Evolutionary conservation across 1,284 basidiomycete species (phyloP), one percentile per base, ranked within the genome.

Genomic region (Crucibulum cyathiforme): DNA sequence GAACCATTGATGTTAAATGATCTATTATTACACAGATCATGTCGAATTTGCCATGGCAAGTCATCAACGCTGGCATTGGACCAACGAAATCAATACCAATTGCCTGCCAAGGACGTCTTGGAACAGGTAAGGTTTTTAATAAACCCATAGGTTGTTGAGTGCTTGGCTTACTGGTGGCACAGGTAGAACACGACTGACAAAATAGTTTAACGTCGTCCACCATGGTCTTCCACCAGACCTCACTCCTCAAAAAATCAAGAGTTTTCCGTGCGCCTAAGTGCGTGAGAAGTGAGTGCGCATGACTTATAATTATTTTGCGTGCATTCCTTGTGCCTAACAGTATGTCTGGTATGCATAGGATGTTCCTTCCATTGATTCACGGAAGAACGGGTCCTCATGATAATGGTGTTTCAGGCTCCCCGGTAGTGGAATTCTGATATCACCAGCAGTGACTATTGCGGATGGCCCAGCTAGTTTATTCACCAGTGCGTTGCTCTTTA

Each of bases 21-120:
- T 31, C 31, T 31, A 31, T 31, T 31, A 31, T 31, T 31, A 49
- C 47, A 49, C 47, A 49, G 12, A 49, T 49, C 47, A 49, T 49
- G 10, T 49, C 47, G 24, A 49, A 49, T 31, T n/a, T 9, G 1
- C 47, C 47, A n/a, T 17, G 24, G 6, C 47, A 13, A 7, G 47
- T 49, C 1, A 6, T 49, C 9, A 15, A n/a, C 24, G 15, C 49
- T 13, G 49, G 49, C 7, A 51, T n/a, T n/a, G 31, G 49, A 1
- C 49, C 49, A 13, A 51, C 35, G 17, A 51, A 51, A 35, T 51
- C 49, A 35, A 51, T 51, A 13, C 49, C 49, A 51, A 51, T 51
- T 5, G 49, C 17, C 10, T 51, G 49, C 49, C 49, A 51, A 5
- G 31, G 49, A 5, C 49, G 8, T 51, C 19, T 6, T n/a, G 47